Conservation (phyloP, 805 yeast species). For the Nakazawaea wickerhamii region DNA sequence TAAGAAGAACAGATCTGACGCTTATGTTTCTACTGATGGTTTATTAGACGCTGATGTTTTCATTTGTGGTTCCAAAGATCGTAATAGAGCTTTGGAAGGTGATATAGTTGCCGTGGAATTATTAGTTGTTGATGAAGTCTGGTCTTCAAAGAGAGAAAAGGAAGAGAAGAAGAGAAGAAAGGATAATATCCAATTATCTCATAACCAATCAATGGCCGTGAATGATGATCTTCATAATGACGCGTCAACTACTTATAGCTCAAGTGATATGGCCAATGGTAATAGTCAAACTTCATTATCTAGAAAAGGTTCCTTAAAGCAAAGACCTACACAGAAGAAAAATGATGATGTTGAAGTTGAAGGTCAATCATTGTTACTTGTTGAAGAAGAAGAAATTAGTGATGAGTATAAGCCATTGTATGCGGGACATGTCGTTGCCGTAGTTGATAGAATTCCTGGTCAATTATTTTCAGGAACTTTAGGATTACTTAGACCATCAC, state of each 20-base stretch:
- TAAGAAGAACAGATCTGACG: constrained; percentile 94
- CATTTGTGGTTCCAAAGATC: constrained; percentile 96
- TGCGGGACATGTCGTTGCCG: constrained; percentile 98
- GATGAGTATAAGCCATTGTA: constrained; percentile 91
- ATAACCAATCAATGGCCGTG: constrained; percentile 32
- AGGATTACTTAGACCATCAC: constrained; percentile 92
- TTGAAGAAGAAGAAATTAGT: constrained; percentile 92
- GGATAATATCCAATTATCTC: constrained; percentile 38
- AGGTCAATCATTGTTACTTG: constrained; percentile 86
- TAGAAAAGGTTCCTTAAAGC: constrained; percentile 87
- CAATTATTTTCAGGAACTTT: constrained; percentile 93
- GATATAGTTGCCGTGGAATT: constrained; percentile 95
- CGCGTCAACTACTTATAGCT: constrained; percentile 52
- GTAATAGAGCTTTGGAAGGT: constrained; percentile 96
- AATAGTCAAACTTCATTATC: constrained; percentile 38
- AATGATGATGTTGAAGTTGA: constrained; percentile 98
- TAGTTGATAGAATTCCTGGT: constrained; percentile 94
- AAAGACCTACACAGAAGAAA: constrained; percentile 94
- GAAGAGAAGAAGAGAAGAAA: constrained; percentile 95
- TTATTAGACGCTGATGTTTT: constrained; percentile 93
- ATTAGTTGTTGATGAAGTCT: constrained; percentile 92
- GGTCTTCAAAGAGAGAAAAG: constrained; percentile 94
- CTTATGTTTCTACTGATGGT: constrained; percentile 97
- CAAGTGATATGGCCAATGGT: constrained; percentile 22
- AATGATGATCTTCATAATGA: constrained; percentile 75